phyloP scores from a whole-genome alignment of 352 stramenopile genomes.

The Pythium folliculosum region DNA sequence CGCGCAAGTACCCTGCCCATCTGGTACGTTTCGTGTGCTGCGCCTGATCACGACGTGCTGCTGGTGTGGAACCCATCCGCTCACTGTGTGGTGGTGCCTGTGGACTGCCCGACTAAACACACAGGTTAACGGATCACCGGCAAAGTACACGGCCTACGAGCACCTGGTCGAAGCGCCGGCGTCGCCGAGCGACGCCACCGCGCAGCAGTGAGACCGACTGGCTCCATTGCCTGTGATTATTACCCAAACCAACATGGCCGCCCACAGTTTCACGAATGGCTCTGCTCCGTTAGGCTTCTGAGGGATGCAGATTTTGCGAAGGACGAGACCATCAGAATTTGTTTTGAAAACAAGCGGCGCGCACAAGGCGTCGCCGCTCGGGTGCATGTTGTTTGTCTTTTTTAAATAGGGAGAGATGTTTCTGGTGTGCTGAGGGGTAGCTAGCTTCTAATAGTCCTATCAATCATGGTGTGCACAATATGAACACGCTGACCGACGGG shows the following conservation, averaged over 20 bases:
- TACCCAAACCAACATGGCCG: background rate
- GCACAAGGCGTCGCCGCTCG: conserved; percentile 9
- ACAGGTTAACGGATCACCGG: conserved; percentile 13
- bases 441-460: conserved; percentile 33
- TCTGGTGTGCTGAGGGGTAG: conserved; percentile 15
- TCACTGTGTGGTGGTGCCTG: background rate
- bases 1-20: conserved; percentile 74
- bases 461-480: conserved; percentile 26
- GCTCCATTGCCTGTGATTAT: background rate
- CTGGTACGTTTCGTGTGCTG: conserved; percentile 17
- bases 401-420: conserved; percentile 28
- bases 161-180: background rate
- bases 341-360: conserved; percentile 13
- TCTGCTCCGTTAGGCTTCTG: background rate
- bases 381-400: conserved; percentile 29
- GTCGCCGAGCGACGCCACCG: background rate
- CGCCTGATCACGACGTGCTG: background rate
- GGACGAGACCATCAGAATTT: background rate
- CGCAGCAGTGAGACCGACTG: background rate
- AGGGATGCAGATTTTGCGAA: background rate
- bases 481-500: conserved; percentile 23
- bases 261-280: too few species aligned
- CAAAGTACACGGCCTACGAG: conserved; percentile 23
- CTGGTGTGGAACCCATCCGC: background rate
- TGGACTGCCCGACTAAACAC: background rate